Evolutionary conservation across 1,284 basidiomycete genomes (phyloP), one percentile per base, ranked within the genome.

Genomic region (Somion occarium): DNA sequence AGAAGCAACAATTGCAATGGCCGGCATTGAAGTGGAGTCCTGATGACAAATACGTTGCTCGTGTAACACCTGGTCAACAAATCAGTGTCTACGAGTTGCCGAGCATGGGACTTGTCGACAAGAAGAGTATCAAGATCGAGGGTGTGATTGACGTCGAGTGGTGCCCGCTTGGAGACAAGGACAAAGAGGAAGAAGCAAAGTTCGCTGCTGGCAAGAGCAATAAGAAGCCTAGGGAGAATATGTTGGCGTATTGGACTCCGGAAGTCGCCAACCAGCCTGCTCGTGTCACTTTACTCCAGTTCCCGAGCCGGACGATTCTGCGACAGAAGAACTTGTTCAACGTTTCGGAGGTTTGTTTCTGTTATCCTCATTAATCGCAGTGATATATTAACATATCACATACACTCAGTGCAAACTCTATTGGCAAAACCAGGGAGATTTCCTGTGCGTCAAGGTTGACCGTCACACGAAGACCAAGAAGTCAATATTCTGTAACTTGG

Each of bases 381-480:
- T 20, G n/a, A 20, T 3, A 39, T 18, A 5, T 5, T 46, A 45
- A 48, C 22, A 41, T 44, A 44, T 51, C 19, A n/a, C n/a, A 27
- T 18, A 18, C 52, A 47, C 49, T 15, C 61, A 97, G 93, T 98
- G 95, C 72, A 98, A 98, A 75, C 81, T 99, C 44, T 90, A 91
- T 73, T 99, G 94, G 95, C 97, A 99, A 74, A 97, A 96, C 64
- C 92, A 97, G 68, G 97, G 97, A 47, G 95, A 99, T 72, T 99
- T 93, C 76, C 82, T 99, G 23, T 99, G 97, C 64, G 97, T 99
- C 71, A 98, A 98, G 74, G 97, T 99, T 53, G 97, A 99, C 73
- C 90, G 97, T 53, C 95, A 98, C 69, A 98, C 96, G 43, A 99
- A 99, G 77, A 97, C 94, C 19, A 98, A 98, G 74, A 99, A 99